Evolutionary conservation across 345 rosid species (phyloP).

Genomic region (Sisymbrium altissimum): DNA sequence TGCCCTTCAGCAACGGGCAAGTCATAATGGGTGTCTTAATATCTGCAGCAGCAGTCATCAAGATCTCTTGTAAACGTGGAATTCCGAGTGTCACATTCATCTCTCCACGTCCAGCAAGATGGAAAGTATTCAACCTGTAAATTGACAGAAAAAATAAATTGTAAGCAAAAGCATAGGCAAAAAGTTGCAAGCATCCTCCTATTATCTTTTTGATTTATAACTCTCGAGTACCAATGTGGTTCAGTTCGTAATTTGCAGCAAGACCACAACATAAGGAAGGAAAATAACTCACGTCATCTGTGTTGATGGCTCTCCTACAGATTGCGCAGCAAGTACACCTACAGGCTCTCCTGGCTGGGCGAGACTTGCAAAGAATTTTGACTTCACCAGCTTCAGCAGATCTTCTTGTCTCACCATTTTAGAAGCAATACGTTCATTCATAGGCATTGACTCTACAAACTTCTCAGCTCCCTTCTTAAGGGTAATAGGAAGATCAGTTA

Average conservation of each 20-base stretch:
- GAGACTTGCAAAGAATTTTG: conserved; percentile 74
- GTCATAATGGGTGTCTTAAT: conserved; percentile 93
- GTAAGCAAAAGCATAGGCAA: conserved; percentile 1
- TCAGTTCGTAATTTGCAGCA: conserved; percentile 6
- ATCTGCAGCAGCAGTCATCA: conserved; percentile 80
- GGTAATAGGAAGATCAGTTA: conserved; percentile 53
- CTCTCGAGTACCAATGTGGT: background rate
- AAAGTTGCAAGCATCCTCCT: background rate
- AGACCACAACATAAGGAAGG: conserved; percentile 14
- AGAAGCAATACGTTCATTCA: conserved; percentile 37
- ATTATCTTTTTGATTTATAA: background rate
- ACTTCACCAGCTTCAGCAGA: conserved; percentile 58
- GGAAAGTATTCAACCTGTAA: conserved; percentile 91
- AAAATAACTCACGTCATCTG: conserved; percentile 88
- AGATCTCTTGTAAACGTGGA: conserved; percentile 93
- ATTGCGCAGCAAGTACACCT: conserved; percentile 97
- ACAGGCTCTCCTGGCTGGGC: conserved; percentile 99
- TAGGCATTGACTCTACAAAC: conserved; percentile 45
- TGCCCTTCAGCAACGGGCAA: conserved; percentile 71
- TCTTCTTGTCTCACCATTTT: conserved; percentile 43
- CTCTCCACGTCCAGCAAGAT: conserved; percentile 99
- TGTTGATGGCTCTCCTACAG: conserved; percentile 99
- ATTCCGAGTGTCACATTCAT: conserved; percentile 98
- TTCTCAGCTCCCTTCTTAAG: conserved; percentile 61
- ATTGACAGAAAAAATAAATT: background rate